Conservation (phyloP, 1,284 basidiomycete species). For the Taiwanofungus camphoratus region DNA sequence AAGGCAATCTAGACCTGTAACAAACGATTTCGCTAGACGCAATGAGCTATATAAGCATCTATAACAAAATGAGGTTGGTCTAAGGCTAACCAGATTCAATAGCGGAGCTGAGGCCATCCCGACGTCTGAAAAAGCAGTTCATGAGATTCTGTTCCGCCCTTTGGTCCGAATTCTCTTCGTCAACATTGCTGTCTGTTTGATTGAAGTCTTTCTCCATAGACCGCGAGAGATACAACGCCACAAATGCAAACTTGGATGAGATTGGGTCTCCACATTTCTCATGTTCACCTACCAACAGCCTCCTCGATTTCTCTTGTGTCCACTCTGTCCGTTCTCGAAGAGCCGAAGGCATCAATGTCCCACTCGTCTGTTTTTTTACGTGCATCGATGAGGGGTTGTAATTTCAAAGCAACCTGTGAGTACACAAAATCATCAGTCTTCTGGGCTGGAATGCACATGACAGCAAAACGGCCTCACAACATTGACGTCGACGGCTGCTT, state of each 20-base stretch:
- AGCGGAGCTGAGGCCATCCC: not conserved
- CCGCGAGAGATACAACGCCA: constrained; percentile 7
- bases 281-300: constrained; percentile 6
- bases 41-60: not conserved
- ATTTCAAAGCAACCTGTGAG: constrained; percentile 5
- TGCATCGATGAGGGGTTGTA: constrained; percentile 8
- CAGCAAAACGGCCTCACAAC: constrained; percentile 1
- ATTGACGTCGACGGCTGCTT: constrained; percentile 11
- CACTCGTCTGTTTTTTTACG: constrained; percentile 4
- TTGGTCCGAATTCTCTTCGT: constrained; percentile 1
- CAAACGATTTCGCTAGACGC: not conserved
- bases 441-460: not conserved
- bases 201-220: constrained; percentile 10
- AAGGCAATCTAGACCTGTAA: not conserved
- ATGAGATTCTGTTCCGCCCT: not conserved
- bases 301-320: constrained; percentile 11
- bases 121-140: not conserved
- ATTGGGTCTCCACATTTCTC: not conserved
- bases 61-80: not conserved
- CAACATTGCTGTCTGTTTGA: not conserved
- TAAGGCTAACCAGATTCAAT: not conserved
- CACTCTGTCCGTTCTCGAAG: constrained; percentile 1
- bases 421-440: too few relatives aligned
- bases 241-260: not conserved
- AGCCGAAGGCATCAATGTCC: constrained; percentile 9